These are phyloP conservation scores for Cardiospermum halicacabum DNA, from an alignment of 345 rosid species.

Conservation along the genomic window DNA sequence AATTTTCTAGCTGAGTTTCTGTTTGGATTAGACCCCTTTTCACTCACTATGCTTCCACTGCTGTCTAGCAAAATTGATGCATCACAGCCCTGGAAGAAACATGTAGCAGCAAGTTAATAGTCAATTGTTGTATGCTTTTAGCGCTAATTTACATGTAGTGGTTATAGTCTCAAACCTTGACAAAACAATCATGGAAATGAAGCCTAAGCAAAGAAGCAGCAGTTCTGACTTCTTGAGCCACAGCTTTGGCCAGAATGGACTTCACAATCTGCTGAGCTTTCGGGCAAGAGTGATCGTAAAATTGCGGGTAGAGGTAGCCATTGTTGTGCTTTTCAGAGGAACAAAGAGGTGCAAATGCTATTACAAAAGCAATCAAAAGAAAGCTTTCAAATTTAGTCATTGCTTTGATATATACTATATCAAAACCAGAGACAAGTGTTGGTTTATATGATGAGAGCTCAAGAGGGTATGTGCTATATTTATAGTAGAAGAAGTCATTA, in stretches of 20 bases:
- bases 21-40: slow-evolving; percentile 79
- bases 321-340: slow-evolving; percentile 26
- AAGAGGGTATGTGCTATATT: slow-evolving; percentile 16
- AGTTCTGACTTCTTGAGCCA: slow-evolving; percentile 61
- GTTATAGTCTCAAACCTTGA: slow-evolving; percentile 66
- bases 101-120: too few species aligned
- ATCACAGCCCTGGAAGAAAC: slow-evolving; percentile 87
- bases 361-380: slow-evolving; percentile 36
- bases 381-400: slow-evolving; percentile 37
- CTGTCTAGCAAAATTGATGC: slow-evolving; percentile 75
- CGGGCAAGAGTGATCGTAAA: slow-evolving; percentile 64
- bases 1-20: slow-evolving; percentile 75
- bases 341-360: slow-evolving; percentile 47
- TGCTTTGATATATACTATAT: not conserved
- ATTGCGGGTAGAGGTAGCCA: slow-evolving; percentile 48
- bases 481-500: slow-evolving; percentile 29
- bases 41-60: slow-evolving; percentile 49
- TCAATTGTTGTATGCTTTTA: too few species aligned
- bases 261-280: slow-evolving; percentile 48
- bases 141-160: too few species aligned
- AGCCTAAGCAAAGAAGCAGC: slow-evolving; percentile 81
- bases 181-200: slow-evolving; percentile 90
- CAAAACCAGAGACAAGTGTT: not conserved
- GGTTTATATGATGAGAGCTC: slow-evolving; percentile 20
- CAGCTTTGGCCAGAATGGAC: slow-evolving; percentile 53